phyloP scores from a whole-genome alignment of 768 basidiomycete species.

The Russula dissimulans region DNA sequence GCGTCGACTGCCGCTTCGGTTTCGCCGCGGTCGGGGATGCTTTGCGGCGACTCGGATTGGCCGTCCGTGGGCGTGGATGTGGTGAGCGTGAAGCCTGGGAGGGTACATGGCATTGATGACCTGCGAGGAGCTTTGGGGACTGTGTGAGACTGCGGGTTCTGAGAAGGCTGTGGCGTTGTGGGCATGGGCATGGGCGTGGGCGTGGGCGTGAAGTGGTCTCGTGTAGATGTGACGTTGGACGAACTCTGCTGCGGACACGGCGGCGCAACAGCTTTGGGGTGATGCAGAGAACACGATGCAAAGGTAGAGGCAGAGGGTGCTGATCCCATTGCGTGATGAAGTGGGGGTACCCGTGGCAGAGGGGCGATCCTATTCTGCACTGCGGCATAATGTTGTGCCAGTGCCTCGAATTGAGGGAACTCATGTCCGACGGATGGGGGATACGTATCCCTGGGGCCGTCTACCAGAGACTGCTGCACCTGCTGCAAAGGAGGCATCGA shows the following conservation, averaged over 20 bases:
- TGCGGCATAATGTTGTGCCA: background rate
- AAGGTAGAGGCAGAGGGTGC: background rate
- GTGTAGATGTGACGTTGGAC: background rate
- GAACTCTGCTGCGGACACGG: background rate
- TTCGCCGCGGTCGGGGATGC: background rate
- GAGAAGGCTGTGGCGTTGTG: background rate
- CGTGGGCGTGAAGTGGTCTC: background rate
- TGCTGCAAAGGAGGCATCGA: background rate
- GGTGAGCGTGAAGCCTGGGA: background rate
- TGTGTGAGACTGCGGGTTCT: background rate
- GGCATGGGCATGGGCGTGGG: background rate
- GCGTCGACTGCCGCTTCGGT: background rate
- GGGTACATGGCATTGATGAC: slow-evolving; percentile 9
- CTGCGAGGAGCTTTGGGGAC: background rate
- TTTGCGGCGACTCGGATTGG: background rate
- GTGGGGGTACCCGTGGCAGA: background rate
- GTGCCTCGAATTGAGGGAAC: background rate
- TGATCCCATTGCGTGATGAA: background rate
- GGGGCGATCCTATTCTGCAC: background rate
- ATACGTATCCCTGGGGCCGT: background rate
- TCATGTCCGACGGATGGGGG: background rate
- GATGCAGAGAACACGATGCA: background rate
- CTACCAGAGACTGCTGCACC: background rate
- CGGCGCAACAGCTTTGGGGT: background rate
- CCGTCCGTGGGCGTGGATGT: background rate